These are phyloP conservation scores for Nannochloropsis limnetica DNA, from an alignment of 352 stramenopile species.

Conservation along the genomic window DNA sequence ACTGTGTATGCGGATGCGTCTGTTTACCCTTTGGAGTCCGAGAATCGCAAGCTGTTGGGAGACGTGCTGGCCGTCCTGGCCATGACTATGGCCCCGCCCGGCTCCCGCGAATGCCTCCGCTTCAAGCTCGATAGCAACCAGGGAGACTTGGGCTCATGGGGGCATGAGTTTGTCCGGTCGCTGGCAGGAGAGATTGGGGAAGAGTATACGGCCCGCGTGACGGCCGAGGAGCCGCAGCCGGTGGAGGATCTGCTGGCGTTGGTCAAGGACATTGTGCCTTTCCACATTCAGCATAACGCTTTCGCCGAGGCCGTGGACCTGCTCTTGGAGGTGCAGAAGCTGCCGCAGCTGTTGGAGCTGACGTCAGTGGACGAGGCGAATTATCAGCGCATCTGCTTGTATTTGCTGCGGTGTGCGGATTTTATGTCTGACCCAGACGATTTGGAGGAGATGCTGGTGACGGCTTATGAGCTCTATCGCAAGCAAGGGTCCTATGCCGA, in stretches of 20 bases:
- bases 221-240: slow-evolving; percentile 38
- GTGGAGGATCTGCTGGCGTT: slow-evolving; percentile 57
- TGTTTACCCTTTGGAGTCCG: slow-evolving; percentile 9
- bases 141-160: slow-evolving; percentile 83
- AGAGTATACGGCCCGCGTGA: slow-evolving; percentile 66
- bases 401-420: slow-evolving; percentile 91
- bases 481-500: slow-evolving; percentile 84
- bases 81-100: slow-evolving; percentile 89
- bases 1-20: slow-evolving; percentile 56
- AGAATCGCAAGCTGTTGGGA: slow-evolving; percentile 56
- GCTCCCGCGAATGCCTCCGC: slow-evolving; percentile 66
- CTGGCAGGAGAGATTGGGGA: slow-evolving; percentile 94
- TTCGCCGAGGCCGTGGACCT: slow-evolving; percentile 98
- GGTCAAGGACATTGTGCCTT: slow-evolving; percentile 96
- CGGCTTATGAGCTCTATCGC: slow-evolving; percentile 87
- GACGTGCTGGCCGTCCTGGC: slow-evolving; percentile 78
- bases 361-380: slow-evolving; percentile 89
- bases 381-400: slow-evolving; percentile 94
- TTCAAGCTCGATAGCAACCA: slow-evolving; percentile 80
- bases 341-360: neutral
- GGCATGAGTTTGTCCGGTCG: slow-evolving; percentile 95
- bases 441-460: slow-evolving; percentile 74
- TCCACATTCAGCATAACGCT: slow-evolving; percentile 98
- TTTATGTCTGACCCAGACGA: slow-evolving; percentile 98
- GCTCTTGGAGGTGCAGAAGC: slow-evolving; percentile 89